Base-by-base conservation (phyloP, 1,139 yeast species). In the Saccharomycopsis crataegensis region DNA sequence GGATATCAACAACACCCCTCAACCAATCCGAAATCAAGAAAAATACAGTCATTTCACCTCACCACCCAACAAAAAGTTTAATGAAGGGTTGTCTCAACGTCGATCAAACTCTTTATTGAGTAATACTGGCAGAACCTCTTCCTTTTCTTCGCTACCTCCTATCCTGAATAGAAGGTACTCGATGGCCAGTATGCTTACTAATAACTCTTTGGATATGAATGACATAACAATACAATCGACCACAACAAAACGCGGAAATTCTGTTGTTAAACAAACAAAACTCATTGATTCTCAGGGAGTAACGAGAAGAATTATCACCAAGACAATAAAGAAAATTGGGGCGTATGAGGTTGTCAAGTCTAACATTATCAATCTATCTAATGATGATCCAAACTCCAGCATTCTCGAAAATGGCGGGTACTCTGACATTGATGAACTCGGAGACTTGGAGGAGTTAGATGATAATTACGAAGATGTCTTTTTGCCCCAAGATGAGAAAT, bases 241-340 rank as follows among this genome's bases (percentile, higher is more conserved):
- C 14, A 53, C 48, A 3, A 48, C 50, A 16, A 48, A 49, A 41
- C 34, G 43, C 14, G 59, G 52, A 8, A 43, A 56, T 40, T 42
- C 46, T 5, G 45, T 54, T 1, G 46, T 58, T 9, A 53, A 58
- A 22, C 60, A 54, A 14, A 65, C 66, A 1, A 62, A 61, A 56
- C 62, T 66, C 6, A 58, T 61, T 32, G 68, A 65, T 51, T 62
- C 64, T 34, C 57, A 54, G 42, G 68, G 68, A 0, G 59, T 65
- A 12, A 63, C 66, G 0, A 61, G 62, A 37, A 61, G 65, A 7
- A 62, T 65, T 16, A 63, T 67, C 1, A 65, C 65, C 0, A 66
- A 64, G 42, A 64, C 67, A 0, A 60, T 65, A 1, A 59, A 64
- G 42, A 59, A 58, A 16, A 52, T 64, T 42, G 68, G 67, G 1